Evolutionary conservation across 2,329 filamentous ascomycete species (phyloP).

Genomic region (Cercospora beticola): DNA sequence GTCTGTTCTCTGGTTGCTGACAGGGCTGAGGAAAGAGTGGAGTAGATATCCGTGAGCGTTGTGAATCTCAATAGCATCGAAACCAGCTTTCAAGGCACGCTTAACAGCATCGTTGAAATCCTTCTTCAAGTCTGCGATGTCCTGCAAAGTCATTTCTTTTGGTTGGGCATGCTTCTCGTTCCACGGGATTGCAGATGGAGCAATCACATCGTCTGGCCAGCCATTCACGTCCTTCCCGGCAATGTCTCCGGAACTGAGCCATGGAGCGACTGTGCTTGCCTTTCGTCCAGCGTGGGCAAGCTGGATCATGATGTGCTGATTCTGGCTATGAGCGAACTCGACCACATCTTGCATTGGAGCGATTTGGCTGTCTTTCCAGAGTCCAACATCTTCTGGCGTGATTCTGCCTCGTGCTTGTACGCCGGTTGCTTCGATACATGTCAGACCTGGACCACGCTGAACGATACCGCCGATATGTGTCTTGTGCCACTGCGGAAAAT

Average conservation of each 20-base stretch:
- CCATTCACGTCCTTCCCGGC: slow-evolving; percentile 55
- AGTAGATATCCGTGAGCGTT: slow-evolving; percentile 76
- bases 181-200: slow-evolving; percentile 61
- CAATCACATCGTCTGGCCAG: slow-evolving; percentile 55
- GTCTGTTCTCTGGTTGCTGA: slow-evolving; percentile 68
- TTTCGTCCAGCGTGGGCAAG: slow-evolving; percentile 75
- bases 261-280: slow-evolving; percentile 60
- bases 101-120: slow-evolving; percentile 21
- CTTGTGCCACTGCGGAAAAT: slow-evolving; percentile 61
- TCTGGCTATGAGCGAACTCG: slow-evolving; percentile 78
- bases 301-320: slow-evolving; percentile 75
- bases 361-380: slow-evolving; percentile 85
- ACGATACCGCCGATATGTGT: slow-evolving; percentile 72
- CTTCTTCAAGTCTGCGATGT: slow-evolving; percentile 66
- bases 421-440: slow-evolving; percentile 75
- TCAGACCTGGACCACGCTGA: slow-evolving; percentile 69
- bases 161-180: slow-evolving; percentile 61
- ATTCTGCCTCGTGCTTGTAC: slow-evolving; percentile 77
- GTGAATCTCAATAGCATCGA: slow-evolving; percentile 80
- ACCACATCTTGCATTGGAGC: slow-evolving; percentile 67
- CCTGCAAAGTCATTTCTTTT: slow-evolving; percentile 64
- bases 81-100: slow-evolving; percentile 56
- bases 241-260: slow-evolving; percentile 58
- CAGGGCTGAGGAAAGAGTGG: slow-evolving; percentile 67
- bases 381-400: slow-evolving; percentile 72